A percentile compares a stretch with the other conserved stretches of the same genome.
These are phyloP conservation scores for Kazachstania kunashirensis DNA, from an alignment of 805 yeast genomes.

Conservation along the genomic window DNA sequence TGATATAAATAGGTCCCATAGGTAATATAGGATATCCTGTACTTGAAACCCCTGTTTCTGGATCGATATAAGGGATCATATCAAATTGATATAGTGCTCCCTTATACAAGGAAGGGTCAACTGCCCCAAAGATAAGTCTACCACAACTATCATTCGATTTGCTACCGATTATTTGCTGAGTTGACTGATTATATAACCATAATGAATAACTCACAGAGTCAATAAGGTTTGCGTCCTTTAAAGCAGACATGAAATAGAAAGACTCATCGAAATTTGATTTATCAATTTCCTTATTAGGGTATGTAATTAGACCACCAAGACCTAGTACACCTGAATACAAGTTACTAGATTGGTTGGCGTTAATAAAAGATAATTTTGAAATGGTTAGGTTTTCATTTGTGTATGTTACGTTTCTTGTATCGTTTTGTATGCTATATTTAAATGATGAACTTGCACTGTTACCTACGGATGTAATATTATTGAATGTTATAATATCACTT, in stretches of 20 bases:
- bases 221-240: slow-evolving; percentile 27
- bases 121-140: slow-evolving; percentile 46
- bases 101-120: slow-evolving; percentile 37
- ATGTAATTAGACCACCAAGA: slow-evolving; percentile 28
- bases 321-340: slow-evolving; percentile 36
- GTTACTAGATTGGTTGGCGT: slow-evolving; percentile 31
- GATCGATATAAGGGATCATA: slow-evolving; percentile 36
- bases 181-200: slow-evolving; percentile 25
- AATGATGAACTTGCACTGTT: not conserved
- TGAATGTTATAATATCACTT: slow-evolving; percentile 18
- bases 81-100: slow-evolving; percentile 44
- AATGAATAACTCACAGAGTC: slow-evolving; percentile 37
- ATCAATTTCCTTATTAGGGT: slow-evolving; percentile 11
- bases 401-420: not conserved
- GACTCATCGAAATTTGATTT: slow-evolving; percentile 13
- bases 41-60: slow-evolving; percentile 12
- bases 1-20: slow-evolving; percentile 36
- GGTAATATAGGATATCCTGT: slow-evolving; percentile 39
- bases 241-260: slow-evolving; percentile 28
- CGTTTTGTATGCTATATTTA: not conserved
- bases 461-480: slow-evolving; percentile 3
- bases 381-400: slow-evolving; percentile 11
- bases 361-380: slow-evolving; percentile 29
- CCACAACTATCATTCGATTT: slow-evolving; percentile 18
- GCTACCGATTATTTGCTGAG: slow-evolving; percentile 3